Conservation (phyloP, 345 rosid species). For the Salix viminalis region DNA sequence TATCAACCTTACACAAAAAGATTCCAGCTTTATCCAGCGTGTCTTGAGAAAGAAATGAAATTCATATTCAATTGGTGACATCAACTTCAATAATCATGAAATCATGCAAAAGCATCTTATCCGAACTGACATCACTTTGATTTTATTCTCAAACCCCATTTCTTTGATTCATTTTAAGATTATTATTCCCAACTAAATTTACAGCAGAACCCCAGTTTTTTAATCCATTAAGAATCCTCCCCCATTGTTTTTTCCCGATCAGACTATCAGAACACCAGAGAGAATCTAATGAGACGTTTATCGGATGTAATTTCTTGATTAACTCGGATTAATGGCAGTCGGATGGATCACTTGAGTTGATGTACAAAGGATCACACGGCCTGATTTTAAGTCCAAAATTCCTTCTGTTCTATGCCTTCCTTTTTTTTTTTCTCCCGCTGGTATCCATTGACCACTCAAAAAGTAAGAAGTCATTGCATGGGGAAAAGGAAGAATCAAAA, state of each 20-base stretch:
- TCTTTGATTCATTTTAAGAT: background rate
- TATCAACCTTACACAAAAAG: background rate
- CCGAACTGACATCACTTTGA: background rate
- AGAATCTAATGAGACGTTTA: too few relatives aligned
- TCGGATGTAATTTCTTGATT: too few relatives aligned
- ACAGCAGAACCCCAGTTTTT: background rate
- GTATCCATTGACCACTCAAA: constrained; percentile 17
- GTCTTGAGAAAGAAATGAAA: background rate
- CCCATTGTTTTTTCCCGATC: too few relatives aligned
- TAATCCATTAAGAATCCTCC: background rate
- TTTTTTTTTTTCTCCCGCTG: background rate
- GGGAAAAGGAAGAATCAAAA: background rate
- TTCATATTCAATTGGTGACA: background rate
- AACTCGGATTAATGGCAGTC: too few relatives aligned
- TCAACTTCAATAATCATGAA: background rate
- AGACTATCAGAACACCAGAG: too few relatives aligned
- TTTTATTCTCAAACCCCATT: background rate
- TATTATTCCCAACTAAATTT: background rate
- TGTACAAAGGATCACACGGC: constrained; percentile 8
- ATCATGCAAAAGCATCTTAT: constrained; percentile 6
- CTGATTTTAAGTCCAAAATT: background rate
- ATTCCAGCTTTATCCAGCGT: background rate
- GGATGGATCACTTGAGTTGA: constrained; percentile 16
- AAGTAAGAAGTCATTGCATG: background rate
- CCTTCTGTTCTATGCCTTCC: constrained; percentile 7